Conservation (phyloP, 1,284 basidiomycete species). For the Spongispora temasekensis region DNA sequence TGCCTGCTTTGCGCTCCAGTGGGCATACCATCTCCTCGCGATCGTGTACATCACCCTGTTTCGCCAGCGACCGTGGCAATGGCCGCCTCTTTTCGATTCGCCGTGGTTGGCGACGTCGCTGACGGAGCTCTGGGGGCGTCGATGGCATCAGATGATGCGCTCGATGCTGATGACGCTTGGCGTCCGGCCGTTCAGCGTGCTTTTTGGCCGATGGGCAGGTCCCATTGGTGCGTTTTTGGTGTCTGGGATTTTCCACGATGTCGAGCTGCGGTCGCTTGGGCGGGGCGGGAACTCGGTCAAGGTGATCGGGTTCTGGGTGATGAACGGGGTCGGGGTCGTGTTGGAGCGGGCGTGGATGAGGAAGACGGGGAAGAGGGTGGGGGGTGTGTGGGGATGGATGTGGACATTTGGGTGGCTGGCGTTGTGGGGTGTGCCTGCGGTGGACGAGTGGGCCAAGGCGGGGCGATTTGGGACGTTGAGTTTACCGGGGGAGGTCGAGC, state of each 20-base stretch:
- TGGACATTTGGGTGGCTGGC: slow-evolving; percentile 55
- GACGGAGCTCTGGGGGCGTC: slow-evolving; percentile 45
- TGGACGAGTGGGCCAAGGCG: slow-evolving; percentile 51
- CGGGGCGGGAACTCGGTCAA: slow-evolving; percentile 46
- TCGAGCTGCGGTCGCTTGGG: slow-evolving; percentile 58
- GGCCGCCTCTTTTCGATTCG: slow-evolving; percentile 44
- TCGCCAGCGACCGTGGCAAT: slow-evolving; percentile 34
- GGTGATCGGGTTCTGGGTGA: slow-evolving; percentile 31
- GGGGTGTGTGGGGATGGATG: slow-evolving; percentile 46
- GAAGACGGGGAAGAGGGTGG: slow-evolving; percentile 43
- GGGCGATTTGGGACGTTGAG: slow-evolving; percentile 34
- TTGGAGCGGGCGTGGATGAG: slow-evolving; percentile 49
- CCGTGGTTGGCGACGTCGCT: slow-evolving; percentile 45
- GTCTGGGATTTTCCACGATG: slow-evolving; percentile 58
- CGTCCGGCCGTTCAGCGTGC: slow-evolving; percentile 23
- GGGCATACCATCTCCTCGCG: slow-evolving; percentile 42
- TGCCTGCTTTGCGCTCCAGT: slow-evolving; percentile 42
- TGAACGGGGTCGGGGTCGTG: slow-evolving; percentile 52
- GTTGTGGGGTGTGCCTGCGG: slow-evolving; percentile 47
- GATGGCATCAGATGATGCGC: slow-evolving; percentile 48
- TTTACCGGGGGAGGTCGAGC: slow-evolving; percentile 11
- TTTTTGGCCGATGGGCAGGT: slow-evolving; percentile 49
- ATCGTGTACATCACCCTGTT: slow-evolving; percentile 44
- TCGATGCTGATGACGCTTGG: slow-evolving; percentile 25
- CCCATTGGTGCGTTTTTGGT: slow-evolving; percentile 56